These are phyloP conservation scores for Delonix regia DNA, from an alignment of 306 rosid species.

Conservation along the genomic window DNA sequence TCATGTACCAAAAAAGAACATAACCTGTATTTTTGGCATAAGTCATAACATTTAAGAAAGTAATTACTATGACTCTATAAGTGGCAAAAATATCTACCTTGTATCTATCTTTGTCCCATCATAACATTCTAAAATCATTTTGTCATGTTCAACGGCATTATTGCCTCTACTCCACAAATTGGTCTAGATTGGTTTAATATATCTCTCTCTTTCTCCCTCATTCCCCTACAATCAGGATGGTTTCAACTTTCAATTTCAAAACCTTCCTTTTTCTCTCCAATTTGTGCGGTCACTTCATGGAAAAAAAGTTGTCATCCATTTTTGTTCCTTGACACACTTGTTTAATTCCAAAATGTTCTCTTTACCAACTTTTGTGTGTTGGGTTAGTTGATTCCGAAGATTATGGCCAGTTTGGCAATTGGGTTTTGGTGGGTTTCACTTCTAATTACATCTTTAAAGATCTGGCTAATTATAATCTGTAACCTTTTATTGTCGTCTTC, in stretches of 20 bases:
- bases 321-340: constrained; percentile 34
- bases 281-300: constrained; percentile 49
- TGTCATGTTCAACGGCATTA: constrained; percentile 34
- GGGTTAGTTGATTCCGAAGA: constrained; percentile 20
- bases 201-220: constrained; percentile 3
- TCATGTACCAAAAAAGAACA: background rate
- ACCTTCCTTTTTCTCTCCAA: constrained; percentile 40
- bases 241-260: too few relatives aligned
- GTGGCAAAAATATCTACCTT: background rate
- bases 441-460: constrained; percentile 10
- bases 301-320: constrained; percentile 25
- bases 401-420: background rate
- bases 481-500: too few relatives aligned
- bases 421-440: constrained; percentile 32
- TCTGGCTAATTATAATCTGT: background rate
- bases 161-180: constrained; percentile 37
- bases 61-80: background rate
- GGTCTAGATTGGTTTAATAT: constrained; percentile 16
- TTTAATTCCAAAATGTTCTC: constrained; percentile 16
- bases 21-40: background rate
- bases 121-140: constrained; percentile 7
- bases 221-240: background rate
- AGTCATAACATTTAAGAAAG: too few relatives aligned
- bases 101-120: background rate
- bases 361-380: background rate